Conservation (phyloP, 2,329 filamentous ascomycete genomes). For the Raffaelea deltoideospora region DNA sequence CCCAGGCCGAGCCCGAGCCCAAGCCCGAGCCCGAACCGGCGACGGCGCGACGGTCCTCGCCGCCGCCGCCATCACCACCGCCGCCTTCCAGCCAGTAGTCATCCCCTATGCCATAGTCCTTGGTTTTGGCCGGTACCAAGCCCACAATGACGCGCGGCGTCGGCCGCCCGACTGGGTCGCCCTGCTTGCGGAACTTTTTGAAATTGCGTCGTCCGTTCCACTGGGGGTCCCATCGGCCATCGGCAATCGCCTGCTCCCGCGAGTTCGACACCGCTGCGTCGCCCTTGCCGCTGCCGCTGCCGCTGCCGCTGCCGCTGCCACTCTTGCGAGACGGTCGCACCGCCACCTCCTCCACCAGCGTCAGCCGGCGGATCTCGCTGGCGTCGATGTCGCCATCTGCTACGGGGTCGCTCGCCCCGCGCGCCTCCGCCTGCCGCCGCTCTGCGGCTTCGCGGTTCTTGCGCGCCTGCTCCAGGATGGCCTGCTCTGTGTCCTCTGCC, state of each 20-base stretch:
- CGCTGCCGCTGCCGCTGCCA: no score
- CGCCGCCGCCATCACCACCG: conserved; percentile 9
- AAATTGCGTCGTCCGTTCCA: conserved; percentile 97
- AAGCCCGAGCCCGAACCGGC: background rate
- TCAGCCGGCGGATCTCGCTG: conserved; percentile 55
- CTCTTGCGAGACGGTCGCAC: no score
- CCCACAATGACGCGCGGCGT: conserved; percentile 45
- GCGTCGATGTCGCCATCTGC: conserved; percentile 53
- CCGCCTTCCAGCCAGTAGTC: conserved; percentile 58
- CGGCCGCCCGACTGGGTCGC: conserved; percentile 27
- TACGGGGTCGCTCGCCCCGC: conserved; percentile 33
- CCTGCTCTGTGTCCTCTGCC: conserved; percentile 26
- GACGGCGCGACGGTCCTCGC: background rate
- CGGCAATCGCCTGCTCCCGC: conserved; percentile 35
- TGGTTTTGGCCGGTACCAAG: conserved; percentile 55
- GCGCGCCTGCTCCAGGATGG: conserved; percentile 53
- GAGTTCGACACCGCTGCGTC: conserved; percentile 14
- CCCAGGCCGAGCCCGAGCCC: conserved; percentile 16
- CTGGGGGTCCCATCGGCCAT: conserved; percentile 60
- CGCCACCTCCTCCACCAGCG: conserved; percentile 63
- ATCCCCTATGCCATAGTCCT: conserved; percentile 59
- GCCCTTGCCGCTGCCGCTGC: conserved; percentile 15
- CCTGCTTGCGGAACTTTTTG: conserved; percentile 64
- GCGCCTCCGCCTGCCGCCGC: conserved; percentile 39
- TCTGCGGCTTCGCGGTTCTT: conserved; percentile 50